phyloP scores from a whole-genome alignment of 441 rosid genomes.

The Geranium incanum region DNA sequence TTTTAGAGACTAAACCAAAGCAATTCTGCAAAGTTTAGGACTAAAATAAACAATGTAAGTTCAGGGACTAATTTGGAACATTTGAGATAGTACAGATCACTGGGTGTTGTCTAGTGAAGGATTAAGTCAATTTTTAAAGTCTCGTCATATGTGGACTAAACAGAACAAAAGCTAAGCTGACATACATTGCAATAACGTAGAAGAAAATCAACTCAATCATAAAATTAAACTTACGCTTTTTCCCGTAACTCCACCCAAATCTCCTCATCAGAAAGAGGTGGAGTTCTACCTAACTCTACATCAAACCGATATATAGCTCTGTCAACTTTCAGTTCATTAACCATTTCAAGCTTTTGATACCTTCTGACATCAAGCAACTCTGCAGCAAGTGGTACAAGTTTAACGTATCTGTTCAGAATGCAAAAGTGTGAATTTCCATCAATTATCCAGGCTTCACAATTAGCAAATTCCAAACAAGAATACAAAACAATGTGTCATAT shows the following conservation, averaged over 20 bases:
- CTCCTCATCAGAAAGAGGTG: constrained; percentile 89
- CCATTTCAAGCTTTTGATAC: constrained; percentile 80
- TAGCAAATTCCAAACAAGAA: neutral
- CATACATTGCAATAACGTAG: neutral
- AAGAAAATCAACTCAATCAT: neutral
- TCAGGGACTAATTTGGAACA: neutral
- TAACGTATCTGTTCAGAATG: constrained; percentile 56
- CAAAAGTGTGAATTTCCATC: constrained; percentile 8
- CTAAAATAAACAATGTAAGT: neutral
- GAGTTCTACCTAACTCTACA: constrained; percentile 90
- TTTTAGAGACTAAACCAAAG: no score
- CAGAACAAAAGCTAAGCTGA: neutral
- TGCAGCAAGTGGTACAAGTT: constrained; percentile 92
- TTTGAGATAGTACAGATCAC: neutral
- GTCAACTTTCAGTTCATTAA: constrained; percentile 60
- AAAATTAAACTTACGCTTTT: constrained; percentile 67
- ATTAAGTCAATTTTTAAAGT: neutral
- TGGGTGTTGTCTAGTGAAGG: neutral
- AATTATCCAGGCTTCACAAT: constrained; percentile 6
- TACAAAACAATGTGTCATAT: neutral
- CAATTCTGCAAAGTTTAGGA: no score
- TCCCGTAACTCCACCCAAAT: constrained; percentile 81
- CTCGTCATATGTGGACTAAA: neutral
- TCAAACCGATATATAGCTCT: constrained; percentile 71
- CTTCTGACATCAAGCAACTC: constrained; percentile 75